Evolutionary conservation across 2,329 filamentous ascomycete species (phyloP).

Genomic region (Raffaelea arxii): DNA sequence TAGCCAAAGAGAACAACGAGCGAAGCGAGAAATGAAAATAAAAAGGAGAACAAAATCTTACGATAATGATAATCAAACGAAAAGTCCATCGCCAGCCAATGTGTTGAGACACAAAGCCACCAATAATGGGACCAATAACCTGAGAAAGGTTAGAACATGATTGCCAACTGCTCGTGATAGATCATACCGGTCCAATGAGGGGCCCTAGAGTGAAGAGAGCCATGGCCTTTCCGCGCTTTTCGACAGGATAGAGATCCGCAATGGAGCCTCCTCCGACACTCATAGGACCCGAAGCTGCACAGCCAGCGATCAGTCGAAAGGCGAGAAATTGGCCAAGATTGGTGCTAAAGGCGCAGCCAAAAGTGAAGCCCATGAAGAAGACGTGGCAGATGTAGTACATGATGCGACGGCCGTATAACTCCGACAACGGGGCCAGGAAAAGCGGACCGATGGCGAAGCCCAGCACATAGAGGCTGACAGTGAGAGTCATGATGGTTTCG

Average conservation of each 20-base stretch:
- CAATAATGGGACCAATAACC: slow-evolving; percentile 14
- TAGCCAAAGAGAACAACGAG: neutral
- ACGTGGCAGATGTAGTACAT: slow-evolving; percentile 2
- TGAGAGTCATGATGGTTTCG: slow-evolving; percentile 1
- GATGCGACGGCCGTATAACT: slow-evolving; percentile 14
- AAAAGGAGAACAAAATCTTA: neutral
- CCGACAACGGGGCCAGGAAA: slow-evolving; percentile 5
- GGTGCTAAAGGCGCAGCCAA: slow-evolving; percentile 2
- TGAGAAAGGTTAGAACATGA: neutral
- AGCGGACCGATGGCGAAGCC: slow-evolving; percentile 6
- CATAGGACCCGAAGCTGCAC: slow-evolving; percentile 23
- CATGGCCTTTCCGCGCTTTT: slow-evolving; percentile 49
- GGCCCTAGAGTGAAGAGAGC: slow-evolving; percentile 26
- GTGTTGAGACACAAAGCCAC: slow-evolving; percentile 10
- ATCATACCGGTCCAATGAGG: slow-evolving; percentile 28
- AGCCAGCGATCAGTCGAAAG: slow-evolving; percentile 5
- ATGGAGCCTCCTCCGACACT: slow-evolving; percentile 61
- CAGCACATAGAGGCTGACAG: slow-evolving; percentile 4
- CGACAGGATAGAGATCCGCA: slow-evolving; percentile 49
- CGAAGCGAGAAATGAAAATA: neutral
- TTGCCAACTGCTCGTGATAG: neutral
- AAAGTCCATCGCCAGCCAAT: slow-evolving; percentile 8
- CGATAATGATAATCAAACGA: slow-evolving; percentile 4
- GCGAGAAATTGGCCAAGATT: slow-evolving; percentile 4
- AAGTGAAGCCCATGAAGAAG: neutral